Conservation (phyloP, 768 basidiomycete species). For the Strobilomyces echinocephalus region DNA sequence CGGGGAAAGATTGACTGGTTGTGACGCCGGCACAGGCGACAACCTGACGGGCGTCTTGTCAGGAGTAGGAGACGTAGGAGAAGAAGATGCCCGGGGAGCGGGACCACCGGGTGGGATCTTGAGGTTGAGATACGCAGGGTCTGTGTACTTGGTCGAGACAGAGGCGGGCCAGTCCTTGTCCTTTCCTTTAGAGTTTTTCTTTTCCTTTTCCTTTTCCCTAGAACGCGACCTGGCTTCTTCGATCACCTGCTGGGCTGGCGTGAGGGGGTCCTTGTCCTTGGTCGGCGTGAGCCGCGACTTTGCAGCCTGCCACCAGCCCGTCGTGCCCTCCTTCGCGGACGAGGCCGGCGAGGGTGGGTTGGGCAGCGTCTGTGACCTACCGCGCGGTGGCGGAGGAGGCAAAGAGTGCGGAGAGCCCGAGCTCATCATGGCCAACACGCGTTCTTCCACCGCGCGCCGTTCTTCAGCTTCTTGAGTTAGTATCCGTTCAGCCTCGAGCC, state of each 20-base stretch:
- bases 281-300: constrained; percentile 76
- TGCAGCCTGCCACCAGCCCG: constrained; percentile 69
- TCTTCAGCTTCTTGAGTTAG: constrained; percentile 68
- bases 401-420: constrained; percentile 33
- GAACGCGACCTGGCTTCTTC: constrained; percentile 66
- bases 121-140: constrained; percentile 55
- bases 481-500: constrained; percentile 76
- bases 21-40: constrained; percentile 40
- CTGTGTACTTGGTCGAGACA: constrained; percentile 46
- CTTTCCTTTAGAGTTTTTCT: constrained; percentile 37
- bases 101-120: constrained; percentile 48
- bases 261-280: constrained; percentile 68
- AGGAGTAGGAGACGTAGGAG: constrained; percentile 63
- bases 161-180: constrained; percentile 57
- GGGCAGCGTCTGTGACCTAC: constrained; percentile 50
- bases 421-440: constrained; percentile 71
- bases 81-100: constrained; percentile 44
- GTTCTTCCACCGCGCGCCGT: constrained; percentile 63
- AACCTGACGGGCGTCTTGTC: constrained; percentile 27
- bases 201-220: constrained; percentile 51
- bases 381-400: constrained; percentile 57
- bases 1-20: constrained; percentile 49
- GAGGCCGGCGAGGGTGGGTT: constrained; percentile 59
- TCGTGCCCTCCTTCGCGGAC: constrained; percentile 54
- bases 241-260: constrained; percentile 81